Conservation (phyloP, 805 yeast species). For the Peterozyma xylosa region DNA sequence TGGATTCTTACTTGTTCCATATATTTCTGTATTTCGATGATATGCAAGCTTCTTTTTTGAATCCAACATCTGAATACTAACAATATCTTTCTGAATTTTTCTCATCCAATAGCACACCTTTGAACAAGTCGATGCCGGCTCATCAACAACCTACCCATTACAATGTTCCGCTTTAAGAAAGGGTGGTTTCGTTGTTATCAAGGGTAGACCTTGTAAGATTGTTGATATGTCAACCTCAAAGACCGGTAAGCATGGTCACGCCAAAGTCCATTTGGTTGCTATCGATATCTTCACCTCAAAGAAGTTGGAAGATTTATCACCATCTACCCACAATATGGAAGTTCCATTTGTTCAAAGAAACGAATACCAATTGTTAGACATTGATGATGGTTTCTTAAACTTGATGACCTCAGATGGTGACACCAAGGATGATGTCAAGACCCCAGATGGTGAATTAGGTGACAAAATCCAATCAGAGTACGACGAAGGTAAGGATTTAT, state of each 20-base stretch:
- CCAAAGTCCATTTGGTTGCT: slow-evolving; percentile 99
- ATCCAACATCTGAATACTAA: neutral
- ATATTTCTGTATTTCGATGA: neutral
- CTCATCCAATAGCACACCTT: slow-evolving; percentile 62
- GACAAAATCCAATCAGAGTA: slow-evolving; percentile 85
- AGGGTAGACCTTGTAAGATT: slow-evolving; percentile 99
- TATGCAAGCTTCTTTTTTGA: neutral
- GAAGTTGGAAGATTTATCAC: slow-evolving; percentile 99
- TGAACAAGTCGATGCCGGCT: slow-evolving; percentile 98
- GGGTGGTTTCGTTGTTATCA: slow-evolving; percentile 98
- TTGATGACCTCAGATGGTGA: slow-evolving; percentile 97
- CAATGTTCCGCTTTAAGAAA: slow-evolving; percentile 99
- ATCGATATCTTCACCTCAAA: slow-evolving; percentile 98
- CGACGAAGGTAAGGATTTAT: slow-evolving; percentile 96
- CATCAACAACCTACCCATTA: slow-evolving; percentile 96
- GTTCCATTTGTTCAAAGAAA: slow-evolving; percentile 96
- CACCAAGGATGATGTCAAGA: slow-evolving; percentile 98
- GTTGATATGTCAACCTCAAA: slow-evolving; percentile 99
- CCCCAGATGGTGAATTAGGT: slow-evolving; percentile 98
- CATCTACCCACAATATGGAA: slow-evolving; percentile 99
- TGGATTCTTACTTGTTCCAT: neutral
- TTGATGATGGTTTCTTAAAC: slow-evolving; percentile 96
- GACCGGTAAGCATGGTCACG: slow-evolving; percentile 99
- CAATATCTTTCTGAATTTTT: neutral
- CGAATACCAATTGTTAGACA: slow-evolving; percentile 95